Conservation (phyloP, 257 asterid species). For the Galeopsis tetrahit region DNA sequence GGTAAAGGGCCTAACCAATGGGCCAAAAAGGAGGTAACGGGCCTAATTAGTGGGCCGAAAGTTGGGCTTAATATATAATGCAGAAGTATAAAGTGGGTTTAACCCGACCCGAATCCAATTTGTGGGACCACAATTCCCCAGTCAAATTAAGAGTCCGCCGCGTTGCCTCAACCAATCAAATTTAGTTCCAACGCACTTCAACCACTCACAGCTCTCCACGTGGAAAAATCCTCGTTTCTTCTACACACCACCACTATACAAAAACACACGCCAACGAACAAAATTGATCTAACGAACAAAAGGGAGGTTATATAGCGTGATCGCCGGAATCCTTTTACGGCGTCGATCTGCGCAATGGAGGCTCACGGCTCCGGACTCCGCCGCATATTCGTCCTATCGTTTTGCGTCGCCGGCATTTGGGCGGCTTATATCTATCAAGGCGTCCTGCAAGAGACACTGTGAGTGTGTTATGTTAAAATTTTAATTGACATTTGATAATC, state of each 20-base stretch:
- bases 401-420: conserved; percentile 97
- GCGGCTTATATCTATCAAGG: conserved; percentile 96
- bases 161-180: conserved; percentile 66
- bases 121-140: conserved; percentile 14
- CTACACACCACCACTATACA: conserved; percentile 24
- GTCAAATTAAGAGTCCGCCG: conserved; percentile 36
- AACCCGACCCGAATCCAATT: not conserved
- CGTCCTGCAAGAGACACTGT: conserved; percentile 94
- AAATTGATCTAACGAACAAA: conserved; percentile 6
- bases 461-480: conserved; percentile 8
- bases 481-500: not conserved
- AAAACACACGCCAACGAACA: conserved; percentile 23
- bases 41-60: not conserved
- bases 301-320: conserved; percentile 20
- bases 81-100: too few relatives aligned
- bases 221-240: conserved; percentile 43
- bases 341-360: conserved; percentile 78
- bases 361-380: conserved; percentile 71
- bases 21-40: too few relatives aligned
- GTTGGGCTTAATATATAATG: not conserved
- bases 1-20: too few relatives aligned
- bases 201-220: conserved; percentile 58
- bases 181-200: conserved; percentile 1
- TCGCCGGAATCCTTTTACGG: conserved; percentile 31
- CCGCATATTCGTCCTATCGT: conserved; percentile 76